Evolutionary conservation across 208 protist species (phyloP).

Genomic region (Leptomonas seymouri): DNA sequence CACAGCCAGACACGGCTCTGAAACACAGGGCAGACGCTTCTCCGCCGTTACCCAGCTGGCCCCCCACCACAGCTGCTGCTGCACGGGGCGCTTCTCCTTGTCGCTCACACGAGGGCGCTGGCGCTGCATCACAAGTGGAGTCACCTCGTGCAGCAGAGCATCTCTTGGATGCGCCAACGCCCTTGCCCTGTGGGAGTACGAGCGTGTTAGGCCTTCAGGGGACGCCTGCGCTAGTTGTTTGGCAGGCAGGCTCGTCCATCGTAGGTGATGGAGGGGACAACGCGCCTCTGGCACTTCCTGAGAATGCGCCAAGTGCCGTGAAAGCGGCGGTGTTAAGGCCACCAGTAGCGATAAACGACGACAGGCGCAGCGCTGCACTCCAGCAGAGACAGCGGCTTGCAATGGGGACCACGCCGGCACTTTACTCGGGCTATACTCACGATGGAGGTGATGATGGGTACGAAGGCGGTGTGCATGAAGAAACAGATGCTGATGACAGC

Average conservation of each 20-base stretch:
- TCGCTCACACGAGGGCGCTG: neutral
- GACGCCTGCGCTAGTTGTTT: slow-evolving; percentile 8
- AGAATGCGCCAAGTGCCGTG: neutral
- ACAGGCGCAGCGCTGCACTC: too few relatives aligned
- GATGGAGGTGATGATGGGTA: neutral
- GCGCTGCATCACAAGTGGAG: neutral
- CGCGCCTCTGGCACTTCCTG: neutral
- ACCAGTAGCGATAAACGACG: too few relatives aligned
- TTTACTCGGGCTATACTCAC: neutral
- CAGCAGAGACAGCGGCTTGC: too few relatives aligned
- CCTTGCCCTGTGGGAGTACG: neutral
- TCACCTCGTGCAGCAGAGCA: neutral
- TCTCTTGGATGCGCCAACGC: neutral
- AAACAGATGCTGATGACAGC: neutral
- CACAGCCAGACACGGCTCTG: too few relatives aligned
- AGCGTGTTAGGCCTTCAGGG: neutral
- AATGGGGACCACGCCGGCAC: too few relatives aligned
- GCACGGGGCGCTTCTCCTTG: neutral
- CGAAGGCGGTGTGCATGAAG: neutral
- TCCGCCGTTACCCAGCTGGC: neutral
- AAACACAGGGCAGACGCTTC: neutral
- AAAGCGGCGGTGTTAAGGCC: too few relatives aligned
- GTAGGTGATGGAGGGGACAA: neutral
- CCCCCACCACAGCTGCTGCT: neutral
- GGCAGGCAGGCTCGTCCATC: neutral